Base-by-base conservation (phyloP, 2,329 filamentous ascomycete genomes). In the Teratosphaeria gauchensis region DNA sequence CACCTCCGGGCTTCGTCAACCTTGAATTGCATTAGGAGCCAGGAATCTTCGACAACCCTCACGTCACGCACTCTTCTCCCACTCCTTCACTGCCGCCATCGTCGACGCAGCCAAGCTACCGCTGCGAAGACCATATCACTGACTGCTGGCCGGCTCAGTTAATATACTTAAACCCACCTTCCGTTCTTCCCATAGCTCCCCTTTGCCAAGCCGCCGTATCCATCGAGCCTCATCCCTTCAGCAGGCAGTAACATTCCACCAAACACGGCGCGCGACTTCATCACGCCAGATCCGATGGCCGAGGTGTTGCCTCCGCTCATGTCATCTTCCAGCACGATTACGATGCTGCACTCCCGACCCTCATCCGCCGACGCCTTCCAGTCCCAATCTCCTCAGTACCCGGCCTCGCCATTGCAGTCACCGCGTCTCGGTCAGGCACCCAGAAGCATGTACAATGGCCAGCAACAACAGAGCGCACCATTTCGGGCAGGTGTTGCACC, bases 351-450 rank as follows among this genome's bases (percentile, higher is more conserved):
- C 59, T 64, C 69, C 55, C 69, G 71, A 51, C 71, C 70, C 67
- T 74, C 77, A 56, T 76, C 77, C 61, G 66, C 76, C 68, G 76
- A 79, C 71, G 73, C 75, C 66, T 78, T 77, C 70, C 73, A 75
- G 62, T 73, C 68, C 66, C 65, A 70, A 55, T 67, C 71, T 54
- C 62, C 65, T 57, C 64, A 71, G 24, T 55, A 55, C 19, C 33
- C 54, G 4, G 42, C 42, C 42, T 48, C 42, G 59, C 69, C 70
- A 60, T 63, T 71, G 58, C 73, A 75, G 59, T 69, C 74, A 52
- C 64, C 67, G 63, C 71, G 77, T 60, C 68, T 72, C 52, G 69
- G 69, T 58, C 74, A 76, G 61, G 72, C 74, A 65, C 69, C 74
- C 57, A 73, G 75, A 64, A 74, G 67, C 65, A 69, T 73, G 63